A percentile compares a stretch with the other conserved stretches of the same genome.
Evolutionary conservation across 1,284 basidiomycete species (phyloP).

Genomic region (Boletus putidus): DNA sequence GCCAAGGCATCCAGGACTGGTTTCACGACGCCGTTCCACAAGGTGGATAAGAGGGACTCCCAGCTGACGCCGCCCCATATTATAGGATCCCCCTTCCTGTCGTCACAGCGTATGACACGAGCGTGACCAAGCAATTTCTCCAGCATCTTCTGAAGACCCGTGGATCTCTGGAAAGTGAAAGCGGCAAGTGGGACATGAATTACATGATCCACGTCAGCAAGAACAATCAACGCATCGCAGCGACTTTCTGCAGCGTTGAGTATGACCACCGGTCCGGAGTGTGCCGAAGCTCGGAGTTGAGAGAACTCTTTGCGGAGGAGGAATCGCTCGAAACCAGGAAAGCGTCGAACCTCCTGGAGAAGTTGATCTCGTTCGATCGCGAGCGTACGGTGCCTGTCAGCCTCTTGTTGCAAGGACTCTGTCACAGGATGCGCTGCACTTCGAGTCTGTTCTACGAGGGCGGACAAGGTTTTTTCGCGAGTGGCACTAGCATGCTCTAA

Average conservation of each 20-base stretch:
- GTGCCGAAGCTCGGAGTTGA: not conserved
- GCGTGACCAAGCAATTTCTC: not conserved
- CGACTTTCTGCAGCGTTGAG: not conserved
- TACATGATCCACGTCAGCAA: not conserved
- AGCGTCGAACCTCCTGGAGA: not conserved
- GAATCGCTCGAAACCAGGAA: conserved; percentile 9
- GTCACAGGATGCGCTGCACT: too few relatives aligned
- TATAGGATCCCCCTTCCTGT: not conserved
- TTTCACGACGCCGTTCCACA: conserved; percentile 5
- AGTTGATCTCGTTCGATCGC: conserved; percentile 6
- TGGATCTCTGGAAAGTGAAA: not conserved
- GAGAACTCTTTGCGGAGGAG: not conserved
- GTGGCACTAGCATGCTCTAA: not conserved
- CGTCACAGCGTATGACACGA: not conserved
- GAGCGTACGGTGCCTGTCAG: not conserved
- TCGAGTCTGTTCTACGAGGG: not conserved
- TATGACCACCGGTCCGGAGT: not conserved
- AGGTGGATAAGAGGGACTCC: not conserved
- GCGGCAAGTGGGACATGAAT: not conserved
- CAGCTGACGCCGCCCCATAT: not conserved
- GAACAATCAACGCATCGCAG: not conserved
- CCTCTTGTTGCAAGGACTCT: not conserved
- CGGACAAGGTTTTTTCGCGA: not conserved
- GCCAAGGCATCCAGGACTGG: conserved; percentile 11
- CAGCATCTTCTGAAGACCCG: not conserved